Evolutionary conservation across 306 rosid species (phyloP), one percentile per base, ranked within the genome.

Genomic region (Prunus dulcis): DNA sequence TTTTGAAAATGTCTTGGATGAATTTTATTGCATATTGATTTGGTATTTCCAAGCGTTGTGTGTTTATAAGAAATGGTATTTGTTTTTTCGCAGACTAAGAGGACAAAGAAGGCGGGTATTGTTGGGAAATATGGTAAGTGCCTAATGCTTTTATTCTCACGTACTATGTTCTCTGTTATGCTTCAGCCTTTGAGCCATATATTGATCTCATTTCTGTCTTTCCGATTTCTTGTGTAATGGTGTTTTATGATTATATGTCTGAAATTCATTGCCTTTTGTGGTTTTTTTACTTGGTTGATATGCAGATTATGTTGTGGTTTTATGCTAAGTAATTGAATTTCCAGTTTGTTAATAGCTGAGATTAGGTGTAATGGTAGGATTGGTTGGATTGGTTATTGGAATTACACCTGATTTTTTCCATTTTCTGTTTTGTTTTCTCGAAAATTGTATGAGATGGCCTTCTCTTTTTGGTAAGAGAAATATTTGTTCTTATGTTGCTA

Each of bases 31-130:
- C 34, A 12, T 10, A 2, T 15, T 58, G 68, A 4, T 58, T 73
- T 45, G 43, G 15, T 38, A 34, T 15, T 17, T 14, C 12, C 5
- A 30, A 52, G 3, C 11, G 0, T 27, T 25, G 23, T 6, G 57
- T 73, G 58, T 17, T 73, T 45, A 17, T 72, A 22, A 56, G 76
- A 41, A 38, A 56, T 55, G 47, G 10, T 49, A 18, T 77, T 50
- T 23, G 52, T 50, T 23, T 60, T 71, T 52, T 20, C 72, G 74
- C 93, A 93, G 98, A 90, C 96, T n/a, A 93, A 90, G 95, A 93
- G 96, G 72, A 93, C 96, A 0, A 93, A 93, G 96, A 93, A 93
- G 93, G 95, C 94, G 6, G 94, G 98, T 30, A 93, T 90, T 76
- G 96, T 93, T 73, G 97, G 96, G 20, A 93, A 93, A 68, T 93